Conservation (phyloP, 495 filamentous ascomycete species). For the Beverwykella pulmonaria region DNA sequence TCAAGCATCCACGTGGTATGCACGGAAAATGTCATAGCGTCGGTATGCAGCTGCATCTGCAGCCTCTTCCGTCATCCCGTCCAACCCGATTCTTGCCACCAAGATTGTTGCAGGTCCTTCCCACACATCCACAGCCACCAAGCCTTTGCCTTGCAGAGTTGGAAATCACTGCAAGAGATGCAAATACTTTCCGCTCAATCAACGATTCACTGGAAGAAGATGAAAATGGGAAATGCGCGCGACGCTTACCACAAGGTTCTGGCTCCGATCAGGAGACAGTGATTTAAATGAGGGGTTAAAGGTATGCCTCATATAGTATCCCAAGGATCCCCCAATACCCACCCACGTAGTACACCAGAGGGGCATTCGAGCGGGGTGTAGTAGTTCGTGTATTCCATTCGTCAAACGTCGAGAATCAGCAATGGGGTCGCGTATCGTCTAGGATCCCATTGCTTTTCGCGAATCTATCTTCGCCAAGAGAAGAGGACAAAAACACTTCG, state of each 20-base stretch:
- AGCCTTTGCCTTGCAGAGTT: too few species aligned
- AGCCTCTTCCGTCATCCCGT: constrained; percentile 3
- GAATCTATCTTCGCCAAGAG: neutral
- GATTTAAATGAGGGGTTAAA: too few species aligned
- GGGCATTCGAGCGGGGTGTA: too few species aligned
- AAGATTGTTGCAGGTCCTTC: neutral
- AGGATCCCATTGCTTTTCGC: neutral
- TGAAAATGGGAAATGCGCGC: neutral
- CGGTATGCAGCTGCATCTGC: neutral
- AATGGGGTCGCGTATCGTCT: neutral
- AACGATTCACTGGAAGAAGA: neutral
- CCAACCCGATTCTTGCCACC: neutral
- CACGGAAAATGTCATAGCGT: neutral
- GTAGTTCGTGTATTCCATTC: neutral
- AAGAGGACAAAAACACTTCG: too few species aligned
- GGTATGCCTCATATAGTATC: too few species aligned
- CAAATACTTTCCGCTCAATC: too few species aligned
- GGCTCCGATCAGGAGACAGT: neutral
- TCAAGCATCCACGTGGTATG: neutral
- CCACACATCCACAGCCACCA: neutral
- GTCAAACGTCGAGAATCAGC: neutral
- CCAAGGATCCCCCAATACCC: too few species aligned
- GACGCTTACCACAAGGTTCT: neutral
- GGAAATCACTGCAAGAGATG: too few species aligned
- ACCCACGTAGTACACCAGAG: too few species aligned